Conservation (phyloP, 441 rosid species). For the Pelargonium citronellum region DNA sequence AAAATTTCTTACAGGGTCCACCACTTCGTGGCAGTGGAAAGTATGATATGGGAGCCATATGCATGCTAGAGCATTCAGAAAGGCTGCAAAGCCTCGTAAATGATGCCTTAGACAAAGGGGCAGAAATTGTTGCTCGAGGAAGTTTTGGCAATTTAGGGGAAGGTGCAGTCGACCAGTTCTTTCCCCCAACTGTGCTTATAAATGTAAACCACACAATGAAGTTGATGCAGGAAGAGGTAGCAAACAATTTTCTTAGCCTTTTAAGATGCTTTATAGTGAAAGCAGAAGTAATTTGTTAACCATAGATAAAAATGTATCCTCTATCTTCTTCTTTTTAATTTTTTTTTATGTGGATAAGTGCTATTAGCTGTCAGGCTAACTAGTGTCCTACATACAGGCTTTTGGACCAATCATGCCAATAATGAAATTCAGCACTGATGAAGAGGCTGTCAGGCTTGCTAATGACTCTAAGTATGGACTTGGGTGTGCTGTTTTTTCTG, state of each 20-base stretch:
- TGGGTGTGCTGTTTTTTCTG: slow-evolving; percentile 91
- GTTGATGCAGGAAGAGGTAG: slow-evolving; percentile 98
- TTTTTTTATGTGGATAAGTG: not conserved
- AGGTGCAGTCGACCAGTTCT: slow-evolving; percentile 93
- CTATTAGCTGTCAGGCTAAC: not conserved
- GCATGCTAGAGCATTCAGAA: slow-evolving; percentile 90
- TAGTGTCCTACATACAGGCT: slow-evolving; percentile 42
- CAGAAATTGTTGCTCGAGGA: slow-evolving; percentile 79
- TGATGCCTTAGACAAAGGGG: slow-evolving; percentile 90
- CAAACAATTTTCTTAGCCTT: not conserved
- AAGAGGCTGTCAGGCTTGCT: slow-evolving; percentile 79
- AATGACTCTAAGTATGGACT: slow-evolving; percentile 92
- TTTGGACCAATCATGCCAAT: slow-evolving; percentile 98
- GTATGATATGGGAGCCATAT: slow-evolving; percentile 98
- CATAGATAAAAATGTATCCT: not conserved
- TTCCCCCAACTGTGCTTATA: slow-evolving; percentile 80
- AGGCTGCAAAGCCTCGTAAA: slow-evolving; percentile 72
- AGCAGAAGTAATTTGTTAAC: not conserved
- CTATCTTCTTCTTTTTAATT: not conserved
- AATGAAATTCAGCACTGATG: slow-evolving; percentile 84
- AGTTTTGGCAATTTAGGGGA: slow-evolving; percentile 87
- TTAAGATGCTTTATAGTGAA: not conserved
- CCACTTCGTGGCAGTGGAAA: slow-evolving; percentile 63
- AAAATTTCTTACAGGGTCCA: slow-evolving; percentile 59
- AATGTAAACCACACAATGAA: slow-evolving; percentile 82